These are phyloP conservation scores for Aphanomyces astaci DNA, from an alignment of 352 stramenopile species.

Conservation along the genomic window DNA sequence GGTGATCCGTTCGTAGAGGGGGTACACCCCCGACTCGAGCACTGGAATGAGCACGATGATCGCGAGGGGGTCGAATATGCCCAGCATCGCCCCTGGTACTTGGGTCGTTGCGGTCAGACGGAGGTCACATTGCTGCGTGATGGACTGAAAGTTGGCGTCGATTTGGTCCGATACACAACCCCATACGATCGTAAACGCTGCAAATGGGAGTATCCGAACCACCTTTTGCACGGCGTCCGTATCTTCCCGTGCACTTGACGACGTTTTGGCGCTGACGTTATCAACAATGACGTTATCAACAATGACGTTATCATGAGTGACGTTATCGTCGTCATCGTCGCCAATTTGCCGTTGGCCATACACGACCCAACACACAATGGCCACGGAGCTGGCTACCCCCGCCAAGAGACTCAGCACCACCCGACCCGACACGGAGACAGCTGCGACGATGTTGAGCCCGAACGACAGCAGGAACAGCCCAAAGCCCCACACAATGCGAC, in stretches of 20 bases:
- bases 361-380: conserved; percentile 77
- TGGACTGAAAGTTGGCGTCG: conserved; percentile 83
- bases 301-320: no score
- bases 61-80: conserved; percentile 80
- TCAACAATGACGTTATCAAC: no score
- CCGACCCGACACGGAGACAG: conserved; percentile 54
- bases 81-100: conserved; percentile 64
- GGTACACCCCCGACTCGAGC: conserved; percentile 67
- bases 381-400: conserved; percentile 8
- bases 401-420: conserved; percentile 49
- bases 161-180: conserved; percentile 81
- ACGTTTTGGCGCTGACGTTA: no score
- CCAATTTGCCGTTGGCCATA: conserved; percentile 74
- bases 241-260: no score
- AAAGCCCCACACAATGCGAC: conserved; percentile 47
- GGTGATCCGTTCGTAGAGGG: conserved; percentile 44
- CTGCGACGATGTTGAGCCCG: conserved; percentile 62
- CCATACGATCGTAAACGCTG: conserved; percentile 87
- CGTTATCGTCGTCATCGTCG: conserved; percentile 43
- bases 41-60: conserved; percentile 75
- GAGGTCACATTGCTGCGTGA: conserved; percentile 76
- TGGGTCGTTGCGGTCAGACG: conserved; percentile 41
- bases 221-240: conserved; percentile 84
- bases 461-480: conserved; percentile 73
- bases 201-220: conserved; percentile 75